Evolutionary conservation across 1,284 basidiomycete species (phyloP), one percentile per base, ranked within the genome.

Genomic region (Schizopora paradoxa): DNA sequence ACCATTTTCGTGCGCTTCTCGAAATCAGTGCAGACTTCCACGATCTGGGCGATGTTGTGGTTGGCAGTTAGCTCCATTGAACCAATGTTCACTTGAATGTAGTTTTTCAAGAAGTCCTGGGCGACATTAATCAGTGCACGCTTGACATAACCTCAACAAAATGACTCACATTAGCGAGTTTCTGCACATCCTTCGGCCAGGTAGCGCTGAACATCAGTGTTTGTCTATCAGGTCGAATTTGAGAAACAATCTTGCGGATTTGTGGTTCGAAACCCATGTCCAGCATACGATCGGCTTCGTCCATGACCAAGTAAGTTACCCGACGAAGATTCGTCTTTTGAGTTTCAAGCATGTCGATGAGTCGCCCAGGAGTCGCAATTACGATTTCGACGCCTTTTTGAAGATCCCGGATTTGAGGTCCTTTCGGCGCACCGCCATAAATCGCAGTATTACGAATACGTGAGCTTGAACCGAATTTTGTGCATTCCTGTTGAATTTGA

Each of bases 251-350:
- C 74, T 99, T 99, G 65, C 94, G 81, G 63, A 99, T 99, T 66
- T 99, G 95, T 49, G 95, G 95, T 72, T 99, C 95, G 72, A 99
- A 99, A 79, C 95, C 93, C 92, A 95, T 95, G 72, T 95, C 91
- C 55, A 95, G 77, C 91, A 95, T 95, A 58, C 92, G 89, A 72
- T 98, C 95, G 47, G 95, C 95, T 69, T 99, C 96, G 67, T 99
- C 95, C 86, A 99, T 92, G 62, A 99, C 95, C 42, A 99, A 78
- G 69, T 99, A 99, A 33, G 95, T 99, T 48, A 99, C 79, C 41
- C 95, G 86, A 52, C 86, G 88, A 47, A 99, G 77, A 69, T 98
- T 98, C 41, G 93, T 98, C 73, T 97, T 97, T 63, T 89, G 84
- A 4, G 81, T 83, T 73, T 99, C 96, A 19, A 95, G 76, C 92